These are phyloP conservation scores for Paxillus ammoniavirescens DNA, from an alignment of 768 basidiomycete species.

Conservation along the genomic window DNA sequence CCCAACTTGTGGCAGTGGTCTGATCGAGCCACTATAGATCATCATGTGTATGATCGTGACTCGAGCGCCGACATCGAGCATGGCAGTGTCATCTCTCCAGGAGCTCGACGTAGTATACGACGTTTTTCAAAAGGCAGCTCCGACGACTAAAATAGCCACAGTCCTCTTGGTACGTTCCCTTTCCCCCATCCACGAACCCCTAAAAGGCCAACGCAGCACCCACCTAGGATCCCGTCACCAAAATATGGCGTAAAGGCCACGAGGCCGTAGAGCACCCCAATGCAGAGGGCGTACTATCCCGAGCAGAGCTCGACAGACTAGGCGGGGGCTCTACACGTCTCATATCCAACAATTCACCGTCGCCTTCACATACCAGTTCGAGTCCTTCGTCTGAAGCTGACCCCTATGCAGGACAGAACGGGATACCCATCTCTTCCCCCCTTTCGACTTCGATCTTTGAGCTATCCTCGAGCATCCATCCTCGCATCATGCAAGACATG, in stretches of 20 bases:
- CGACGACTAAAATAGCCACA: constrained; percentile 44
- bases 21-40: constrained; percentile 38
- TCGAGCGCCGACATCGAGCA: constrained; percentile 45
- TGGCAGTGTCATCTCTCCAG: constrained; percentile 46
- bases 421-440: background rate
- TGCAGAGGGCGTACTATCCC: constrained; percentile 29
- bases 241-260: constrained; percentile 43
- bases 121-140: constrained; percentile 48
- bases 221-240: constrained; percentile 39
- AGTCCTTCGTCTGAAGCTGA: constrained; percentile 11
- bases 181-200: background rate
- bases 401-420: constrained; percentile 10
- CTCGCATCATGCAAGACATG: constrained; percentile 52
- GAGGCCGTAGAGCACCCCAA: constrained; percentile 34
- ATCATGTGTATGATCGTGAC: constrained; percentile 57
- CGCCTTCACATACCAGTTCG: constrained; percentile 4
- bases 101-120: constrained; percentile 45
- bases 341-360: constrained; percentile 23
- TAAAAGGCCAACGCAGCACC: background rate
- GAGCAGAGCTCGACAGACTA: constrained; percentile 53
- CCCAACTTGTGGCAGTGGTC: background rate
- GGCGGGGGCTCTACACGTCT: constrained; percentile 51
- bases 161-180: constrained; percentile 39
- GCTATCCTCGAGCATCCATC: constrained; percentile 20
- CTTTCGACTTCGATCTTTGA: constrained; percentile 7